phyloP scores from a whole-genome alignment of 805 yeast genomes.

The Starmerella scarabaei region DNA sequence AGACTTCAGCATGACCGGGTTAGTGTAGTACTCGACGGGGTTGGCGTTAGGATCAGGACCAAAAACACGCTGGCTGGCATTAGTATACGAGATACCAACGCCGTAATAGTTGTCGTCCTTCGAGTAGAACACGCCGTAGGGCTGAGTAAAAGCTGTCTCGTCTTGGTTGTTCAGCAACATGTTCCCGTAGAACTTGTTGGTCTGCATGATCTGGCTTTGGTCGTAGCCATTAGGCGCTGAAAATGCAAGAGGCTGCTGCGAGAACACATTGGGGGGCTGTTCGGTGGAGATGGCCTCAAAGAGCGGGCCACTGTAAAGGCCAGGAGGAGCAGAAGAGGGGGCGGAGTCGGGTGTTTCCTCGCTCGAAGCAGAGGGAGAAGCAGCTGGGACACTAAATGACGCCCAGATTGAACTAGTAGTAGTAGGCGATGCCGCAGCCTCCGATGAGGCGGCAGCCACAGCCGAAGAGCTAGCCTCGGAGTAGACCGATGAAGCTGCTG shows the following conservation, averaged over 20 bases:
- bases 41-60: constrained; percentile 34
- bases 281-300: constrained; percentile 37
- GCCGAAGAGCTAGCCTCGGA: background rate
- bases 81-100: constrained; percentile 49
- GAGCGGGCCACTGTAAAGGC: constrained; percentile 31
- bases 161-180: constrained; percentile 44
- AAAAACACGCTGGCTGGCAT: constrained; percentile 33
- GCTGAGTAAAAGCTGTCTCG: constrained; percentile 48
- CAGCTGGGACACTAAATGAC: constrained; percentile 1
- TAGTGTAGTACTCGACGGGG: constrained; percentile 37
- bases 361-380: constrained; percentile 8
- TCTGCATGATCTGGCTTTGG: constrained; percentile 40
- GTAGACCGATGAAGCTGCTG: background rate
- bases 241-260: constrained; percentile 35
- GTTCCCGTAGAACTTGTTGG: constrained; percentile 68
- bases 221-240: constrained; percentile 37
- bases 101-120: constrained; percentile 36
- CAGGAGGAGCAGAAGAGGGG: constrained; percentile 18
- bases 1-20: constrained; percentile 45
- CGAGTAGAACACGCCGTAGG: constrained; percentile 52
- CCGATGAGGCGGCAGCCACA: background rate
- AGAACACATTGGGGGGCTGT: constrained; percentile 37
- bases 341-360: constrained; percentile 8
- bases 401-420: background rate
- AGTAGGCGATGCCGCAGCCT: background rate